Evolutionary conservation across 2,329 filamentous ascomycete species (phyloP).

Genomic region (Pyrenophora seminiperda): DNA sequence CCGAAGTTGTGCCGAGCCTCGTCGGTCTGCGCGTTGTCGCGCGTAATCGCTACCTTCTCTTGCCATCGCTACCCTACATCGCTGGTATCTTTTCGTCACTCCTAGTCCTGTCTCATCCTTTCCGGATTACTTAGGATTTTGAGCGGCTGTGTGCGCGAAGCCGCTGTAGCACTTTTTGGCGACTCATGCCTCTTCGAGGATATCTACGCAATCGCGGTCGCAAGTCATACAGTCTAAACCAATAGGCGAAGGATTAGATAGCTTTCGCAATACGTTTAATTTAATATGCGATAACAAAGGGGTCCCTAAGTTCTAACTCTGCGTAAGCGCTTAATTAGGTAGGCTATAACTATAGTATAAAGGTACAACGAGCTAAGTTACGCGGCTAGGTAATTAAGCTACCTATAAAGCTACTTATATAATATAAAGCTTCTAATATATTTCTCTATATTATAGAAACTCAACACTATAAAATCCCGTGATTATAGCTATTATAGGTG

Average conservation of each 20-base stretch:
- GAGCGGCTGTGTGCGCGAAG: not conserved
- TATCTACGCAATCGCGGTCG: conserved; percentile 9
- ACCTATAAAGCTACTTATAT: not conserved
- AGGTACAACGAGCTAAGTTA: no score
- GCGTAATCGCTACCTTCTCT: not conserved
- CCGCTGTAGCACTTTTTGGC: not conserved
- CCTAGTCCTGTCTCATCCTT: not conserved
- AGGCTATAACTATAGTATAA: conserved; percentile 1
- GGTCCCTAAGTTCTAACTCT: not conserved
- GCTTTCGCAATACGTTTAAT: conserved; percentile 13
- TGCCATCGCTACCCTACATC: not conserved
- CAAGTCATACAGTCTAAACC: conserved; percentile 14
- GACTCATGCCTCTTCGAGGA: conserved; percentile 3
- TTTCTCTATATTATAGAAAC: not conserved
- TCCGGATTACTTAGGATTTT: not conserved
- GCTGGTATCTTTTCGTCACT: not conserved
- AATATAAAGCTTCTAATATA: conserved; percentile 3
- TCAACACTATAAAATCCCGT: conserved; percentile 1
- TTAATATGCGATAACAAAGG: not conserved
- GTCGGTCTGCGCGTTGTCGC: not conserved
- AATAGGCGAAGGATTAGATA: conserved; percentile 15
- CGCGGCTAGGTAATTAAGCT: not conserved
- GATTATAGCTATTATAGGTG: no score
- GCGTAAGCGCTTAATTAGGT: not conserved
- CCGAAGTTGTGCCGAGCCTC: no score